Base-by-base conservation (phyloP, 106 monocot genomes). In the Acorus gramineus region DNA sequence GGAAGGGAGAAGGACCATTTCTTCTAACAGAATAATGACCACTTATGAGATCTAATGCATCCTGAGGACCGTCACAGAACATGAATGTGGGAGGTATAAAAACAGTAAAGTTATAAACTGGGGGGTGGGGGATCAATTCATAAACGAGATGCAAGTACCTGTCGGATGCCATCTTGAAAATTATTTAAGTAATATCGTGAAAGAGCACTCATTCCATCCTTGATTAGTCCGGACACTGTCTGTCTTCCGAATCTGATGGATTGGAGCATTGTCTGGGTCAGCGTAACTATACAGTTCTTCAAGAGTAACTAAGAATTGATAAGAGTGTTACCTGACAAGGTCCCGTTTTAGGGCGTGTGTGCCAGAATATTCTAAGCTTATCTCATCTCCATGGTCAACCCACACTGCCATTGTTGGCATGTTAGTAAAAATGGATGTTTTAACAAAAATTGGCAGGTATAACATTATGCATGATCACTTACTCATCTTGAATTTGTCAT, bases 181-280 rank as follows among this genome's bases (percentile, higher is more conserved):
- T 94, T 94, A 68, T 94, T 94, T 74, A 94, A 71, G 63, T 86
- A 94, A 79, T 94, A 94, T 69, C 94, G 73, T 57, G 94, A 90
- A 72, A 90, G 69, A 70, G 94, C 90, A 72, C 80, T 94, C 65
- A 90, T 74, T 2, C 94, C 94, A 81, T 94, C 94, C 73, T 94
- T 90, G 66, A 94, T 73, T 67, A 90, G 56, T 66, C 94, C 94
- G 60, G 81, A 68, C 54, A 94, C 4, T 53, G 94, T 94, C 71
- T 90, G 86, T 60, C 73, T 94, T 6, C 94, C 94, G 69, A 84
- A 94, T 68, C 93, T 93, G 78, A 52, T 60, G 42, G 63, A 9
- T 59, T 11, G 44, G 14, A 49, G 0, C 28, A 28, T 28, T 28
- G 28, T 28, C 28, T 28, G 28, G 28, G 28, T 28, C 28, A 28